Conservation (phyloP, 495 filamentous ascomycete species). For the Lepidopterella palustris region DNA sequence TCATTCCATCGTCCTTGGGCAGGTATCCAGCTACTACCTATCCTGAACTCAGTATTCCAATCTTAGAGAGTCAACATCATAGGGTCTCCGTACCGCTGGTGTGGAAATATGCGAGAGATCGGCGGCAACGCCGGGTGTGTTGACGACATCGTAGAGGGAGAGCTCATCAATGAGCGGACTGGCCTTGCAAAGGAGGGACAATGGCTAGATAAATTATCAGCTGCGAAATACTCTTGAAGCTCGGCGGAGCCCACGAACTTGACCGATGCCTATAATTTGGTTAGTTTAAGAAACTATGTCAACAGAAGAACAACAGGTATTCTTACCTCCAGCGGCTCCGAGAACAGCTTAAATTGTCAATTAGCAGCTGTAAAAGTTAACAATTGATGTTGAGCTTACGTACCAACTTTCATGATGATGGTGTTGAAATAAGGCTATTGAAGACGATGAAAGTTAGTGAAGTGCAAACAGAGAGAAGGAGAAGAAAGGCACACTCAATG, state of each 20-base stretch:
- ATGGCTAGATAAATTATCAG: conserved; percentile 55
- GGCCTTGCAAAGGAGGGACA: conserved; percentile 90
- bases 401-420: conserved; percentile 11
- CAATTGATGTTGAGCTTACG: background rate
- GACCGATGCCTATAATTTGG: no score
- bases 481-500: background rate
- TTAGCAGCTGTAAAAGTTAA: background rate
- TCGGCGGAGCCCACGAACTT: no score
- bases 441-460: conserved; percentile 1
- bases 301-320: no score
- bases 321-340: conserved; percentile 91
- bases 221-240: no score
- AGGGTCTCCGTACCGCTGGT: conserved; percentile 59
- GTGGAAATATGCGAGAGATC: conserved; percentile 97
- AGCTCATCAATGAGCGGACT: conserved; percentile 82
- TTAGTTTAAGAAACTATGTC: no score
- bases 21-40: conserved; percentile 90
- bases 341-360: conserved; percentile 58
- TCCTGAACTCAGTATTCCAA: conserved; percentile 15
- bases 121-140: conserved; percentile 90
- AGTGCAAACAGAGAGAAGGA: background rate
- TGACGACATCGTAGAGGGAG: conserved; percentile 96
- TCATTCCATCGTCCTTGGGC: conserved; percentile 82
- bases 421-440: background rate
- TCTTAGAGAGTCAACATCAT: background rate